These are phyloP conservation scores for Isoetes engelmannii DNA, from an alignment of 83 land plant genomes.

Conservation along the genomic window DNA sequence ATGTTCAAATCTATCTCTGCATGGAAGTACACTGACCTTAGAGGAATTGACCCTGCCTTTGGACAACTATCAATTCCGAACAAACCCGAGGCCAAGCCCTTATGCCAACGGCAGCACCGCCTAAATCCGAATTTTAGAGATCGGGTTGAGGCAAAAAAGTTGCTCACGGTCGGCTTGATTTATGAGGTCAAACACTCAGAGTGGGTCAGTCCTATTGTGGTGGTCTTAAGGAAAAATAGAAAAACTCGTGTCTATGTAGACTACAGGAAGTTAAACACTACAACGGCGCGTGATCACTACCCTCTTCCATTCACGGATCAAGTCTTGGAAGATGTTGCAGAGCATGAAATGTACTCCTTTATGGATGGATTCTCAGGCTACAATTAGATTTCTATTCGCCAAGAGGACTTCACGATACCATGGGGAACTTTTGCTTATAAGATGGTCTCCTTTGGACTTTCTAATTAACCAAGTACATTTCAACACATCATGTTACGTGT, in stretches of 20 bases:
- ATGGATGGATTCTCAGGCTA: conserved; percentile 10
- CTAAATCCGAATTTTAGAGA: too few species aligned
- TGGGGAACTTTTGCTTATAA: background rate
- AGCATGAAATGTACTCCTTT: background rate
- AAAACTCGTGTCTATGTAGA: conserved; percentile 4
- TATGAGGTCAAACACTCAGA: background rate
- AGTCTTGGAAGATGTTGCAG: background rate
- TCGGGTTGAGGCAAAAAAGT: too few species aligned
- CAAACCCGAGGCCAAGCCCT: too few species aligned
- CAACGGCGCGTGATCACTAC: background rate
- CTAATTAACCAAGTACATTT: background rate
- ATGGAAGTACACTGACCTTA: too few species aligned
- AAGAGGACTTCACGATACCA: background rate
- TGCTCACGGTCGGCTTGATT: background rate
- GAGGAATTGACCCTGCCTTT: too few species aligned
- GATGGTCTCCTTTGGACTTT: conserved; percentile 3
- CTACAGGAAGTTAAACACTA: background rate
- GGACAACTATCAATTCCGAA: too few species aligned
- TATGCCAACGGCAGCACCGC: too few species aligned
- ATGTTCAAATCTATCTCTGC: too few species aligned
- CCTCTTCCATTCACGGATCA: background rate
- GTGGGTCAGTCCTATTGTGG: conserved; percentile 15
- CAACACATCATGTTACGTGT: too few species aligned
- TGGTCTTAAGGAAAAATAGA: conserved; percentile 14
- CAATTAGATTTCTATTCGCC: background rate